phyloP scores from a whole-genome alignment of 208 protist species.

The Leishmania guyanensis region DNA sequence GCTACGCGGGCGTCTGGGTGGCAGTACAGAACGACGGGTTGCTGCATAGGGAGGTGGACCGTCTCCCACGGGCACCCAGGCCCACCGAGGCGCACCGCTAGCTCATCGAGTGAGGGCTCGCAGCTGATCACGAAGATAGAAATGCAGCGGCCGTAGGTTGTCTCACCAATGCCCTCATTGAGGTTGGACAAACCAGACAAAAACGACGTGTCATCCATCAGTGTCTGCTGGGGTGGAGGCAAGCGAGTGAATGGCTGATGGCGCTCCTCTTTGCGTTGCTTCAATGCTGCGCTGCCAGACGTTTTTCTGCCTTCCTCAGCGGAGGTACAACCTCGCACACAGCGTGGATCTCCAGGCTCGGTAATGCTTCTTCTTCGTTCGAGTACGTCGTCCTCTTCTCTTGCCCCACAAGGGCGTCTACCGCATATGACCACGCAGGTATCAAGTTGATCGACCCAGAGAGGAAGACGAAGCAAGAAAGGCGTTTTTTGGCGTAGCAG shows the following conservation, averaged over 20 bases:
- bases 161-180: conserved; percentile 33
- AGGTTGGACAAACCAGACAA: conserved; percentile 45
- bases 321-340: background rate
- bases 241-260: background rate
- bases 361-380: background rate
- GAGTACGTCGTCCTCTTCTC: background rate
- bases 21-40: conserved; percentile 35
- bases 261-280: background rate
- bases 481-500: background rate
- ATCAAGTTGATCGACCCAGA: background rate
- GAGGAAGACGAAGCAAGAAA: conserved; percentile 13
- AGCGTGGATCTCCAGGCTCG: background rate
- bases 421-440: background rate
- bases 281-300: background rate
- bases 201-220: conserved; percentile 44
- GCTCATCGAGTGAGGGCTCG: conserved; percentile 14
- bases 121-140: conserved; percentile 39
- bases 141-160: conserved; percentile 37
- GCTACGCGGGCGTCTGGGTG: conserved; percentile 9
- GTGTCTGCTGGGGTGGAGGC: background rate
- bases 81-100: conserved; percentile 63
- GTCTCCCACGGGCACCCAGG: conserved; percentile 49
- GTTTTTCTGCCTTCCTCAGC: background rate
- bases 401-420: background rate
- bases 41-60: conserved; percentile 45